These are phyloP conservation scores for Staphylotrichum tortipilum DNA, from an alignment of 495 filamentous ascomycete species.

Conservation along the genomic window DNA sequence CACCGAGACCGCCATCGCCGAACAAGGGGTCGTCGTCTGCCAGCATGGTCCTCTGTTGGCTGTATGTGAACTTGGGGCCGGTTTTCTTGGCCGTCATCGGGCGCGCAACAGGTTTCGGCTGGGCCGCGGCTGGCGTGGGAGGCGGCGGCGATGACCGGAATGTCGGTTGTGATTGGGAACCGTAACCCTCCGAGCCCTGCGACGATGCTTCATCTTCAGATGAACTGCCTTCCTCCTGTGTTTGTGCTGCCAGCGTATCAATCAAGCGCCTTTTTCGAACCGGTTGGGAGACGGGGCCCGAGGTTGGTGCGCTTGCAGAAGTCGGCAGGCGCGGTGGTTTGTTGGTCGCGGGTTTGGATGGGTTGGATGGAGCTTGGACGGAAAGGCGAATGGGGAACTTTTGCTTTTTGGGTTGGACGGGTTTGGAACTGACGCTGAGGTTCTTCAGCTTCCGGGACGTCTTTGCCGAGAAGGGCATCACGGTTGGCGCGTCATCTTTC, in stretches of 20 bases:
- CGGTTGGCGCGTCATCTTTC: conserved; percentile 9
- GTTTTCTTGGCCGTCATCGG: conserved; percentile 19
- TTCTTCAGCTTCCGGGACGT: conserved; percentile 19
- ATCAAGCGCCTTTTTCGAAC: conserved; percentile 43
- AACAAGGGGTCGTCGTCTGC: conserved; percentile 34
- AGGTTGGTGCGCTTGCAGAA: neutral
- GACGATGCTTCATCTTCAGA: conserved; percentile 14
- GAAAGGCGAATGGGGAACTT: conserved; percentile 35
- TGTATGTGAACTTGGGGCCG: conserved; percentile 39
- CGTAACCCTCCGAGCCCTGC: neutral
- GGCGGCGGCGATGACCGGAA: conserved; percentile 15
- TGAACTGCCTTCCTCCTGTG: conserved; percentile 12
- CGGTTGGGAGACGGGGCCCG: neutral
- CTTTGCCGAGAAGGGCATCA: conserved; percentile 23
- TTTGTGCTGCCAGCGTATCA: conserved; percentile 46
- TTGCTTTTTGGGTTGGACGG: conserved; percentile 12
- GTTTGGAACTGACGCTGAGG: conserved; percentile 17
- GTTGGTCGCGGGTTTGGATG: conserved; percentile 4
- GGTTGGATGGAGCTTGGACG: conserved; percentile 5
- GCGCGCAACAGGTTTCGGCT: conserved; percentile 7
- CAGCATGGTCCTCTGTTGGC: conserved; percentile 40
- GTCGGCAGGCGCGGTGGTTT: conserved; percentile 7
- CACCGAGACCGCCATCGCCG: conserved; percentile 15
- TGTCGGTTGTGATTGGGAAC: neutral
- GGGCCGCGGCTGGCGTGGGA: neutral